Conservation (phyloP, 805 yeast species). For the Tetrapisispora namnaoensis region DNA sequence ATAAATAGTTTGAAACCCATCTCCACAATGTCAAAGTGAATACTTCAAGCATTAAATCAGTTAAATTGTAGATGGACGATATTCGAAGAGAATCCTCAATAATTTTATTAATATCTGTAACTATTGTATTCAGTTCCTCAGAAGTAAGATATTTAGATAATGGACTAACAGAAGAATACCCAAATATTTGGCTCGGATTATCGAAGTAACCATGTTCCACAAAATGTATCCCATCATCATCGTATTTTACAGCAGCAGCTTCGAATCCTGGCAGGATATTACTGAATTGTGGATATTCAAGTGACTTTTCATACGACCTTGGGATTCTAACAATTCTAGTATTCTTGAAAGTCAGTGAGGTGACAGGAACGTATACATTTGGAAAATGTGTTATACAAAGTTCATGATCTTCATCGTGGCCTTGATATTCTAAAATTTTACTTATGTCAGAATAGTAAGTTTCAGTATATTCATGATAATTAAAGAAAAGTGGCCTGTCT, state of each 20-base stretch:
- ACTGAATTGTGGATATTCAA: slow-evolving; percentile 46
- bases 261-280: slow-evolving; percentile 47
- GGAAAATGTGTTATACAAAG: slow-evolving; percentile 60
- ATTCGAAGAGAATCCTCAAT: slow-evolving; percentile 35
- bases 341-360: slow-evolving; percentile 22
- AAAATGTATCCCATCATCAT: slow-evolving; percentile 17
- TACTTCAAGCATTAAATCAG: slow-evolving; percentile 31
- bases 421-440: slow-evolving; percentile 6
- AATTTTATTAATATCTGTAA: slow-evolving; percentile 35
- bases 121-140: slow-evolving; percentile 35
- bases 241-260: slow-evolving; percentile 44
- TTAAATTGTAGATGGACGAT: slow-evolving; percentile 30
- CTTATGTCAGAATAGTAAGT: slow-evolving; percentile 11
- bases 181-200: slow-evolving; percentile 31
- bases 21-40: slow-evolving; percentile 34
- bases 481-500: slow-evolving; percentile 39
- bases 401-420: slow-evolving; percentile 26
- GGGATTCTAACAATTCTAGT: slow-evolving; percentile 64
- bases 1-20: slow-evolving; percentile 1
- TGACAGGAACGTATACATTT: slow-evolving; percentile 35
- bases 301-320: slow-evolving; percentile 34
- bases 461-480: slow-evolving; percentile 53
- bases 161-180: slow-evolving; percentile 45
- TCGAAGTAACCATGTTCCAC: slow-evolving; percentile 32
- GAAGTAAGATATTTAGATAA: slow-evolving; percentile 30